A percentile compares a stretch with the other conserved stretches of the same genome.
phyloP scores from a whole-genome alignment of 2,329 filamentous ascomycete species.

The Calonectria henricotiae region DNA sequence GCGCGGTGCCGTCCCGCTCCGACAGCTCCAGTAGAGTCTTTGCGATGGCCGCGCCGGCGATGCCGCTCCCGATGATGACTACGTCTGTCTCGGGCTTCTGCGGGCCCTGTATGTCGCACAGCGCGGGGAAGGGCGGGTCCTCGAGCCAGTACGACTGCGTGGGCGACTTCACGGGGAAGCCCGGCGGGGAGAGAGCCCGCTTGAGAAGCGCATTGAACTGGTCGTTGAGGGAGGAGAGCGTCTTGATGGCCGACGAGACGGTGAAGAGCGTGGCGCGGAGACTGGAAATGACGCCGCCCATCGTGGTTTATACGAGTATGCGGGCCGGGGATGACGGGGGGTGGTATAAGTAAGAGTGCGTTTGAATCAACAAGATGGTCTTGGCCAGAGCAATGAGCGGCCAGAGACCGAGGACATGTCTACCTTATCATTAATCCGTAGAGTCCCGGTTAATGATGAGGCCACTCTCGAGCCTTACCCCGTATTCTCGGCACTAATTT shows the following conservation, averaged over 20 bases:
- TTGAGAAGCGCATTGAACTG: conserved; percentile 53
- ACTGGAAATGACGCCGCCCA: conserved; percentile 57
- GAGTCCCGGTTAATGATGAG: background rate
- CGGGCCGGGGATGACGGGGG: background rate
- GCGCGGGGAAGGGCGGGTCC: conserved; percentile 61
- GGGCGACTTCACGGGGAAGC: conserved; percentile 61
- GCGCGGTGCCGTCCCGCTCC: background rate
- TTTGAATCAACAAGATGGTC: background rate
- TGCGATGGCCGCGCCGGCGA: conserved; percentile 62
- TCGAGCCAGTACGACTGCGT: conserved; percentile 66
- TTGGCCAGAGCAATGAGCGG: background rate
- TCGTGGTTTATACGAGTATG: conserved; percentile 36
- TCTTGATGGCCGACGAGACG: conserved; percentile 48
- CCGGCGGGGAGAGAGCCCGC: conserved; percentile 57
- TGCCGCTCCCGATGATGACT: conserved; percentile 71
- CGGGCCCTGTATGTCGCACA: conserved; percentile 55
- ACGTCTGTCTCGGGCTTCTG: conserved; percentile 64
- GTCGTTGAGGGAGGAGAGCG: conserved; percentile 51
- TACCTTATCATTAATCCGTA: background rate
- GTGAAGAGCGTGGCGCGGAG: conserved; percentile 47
- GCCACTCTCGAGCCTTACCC: background rate
- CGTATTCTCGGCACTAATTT: conserved; percentile 7
- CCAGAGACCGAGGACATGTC: background rate
- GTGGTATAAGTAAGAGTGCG: background rate
- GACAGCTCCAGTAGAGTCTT: conserved; percentile 53